These are phyloP conservation scores for Amylocystis lapponica DNA, from an alignment of 768 basidiomycete genomes.

Conservation along the genomic window DNA sequence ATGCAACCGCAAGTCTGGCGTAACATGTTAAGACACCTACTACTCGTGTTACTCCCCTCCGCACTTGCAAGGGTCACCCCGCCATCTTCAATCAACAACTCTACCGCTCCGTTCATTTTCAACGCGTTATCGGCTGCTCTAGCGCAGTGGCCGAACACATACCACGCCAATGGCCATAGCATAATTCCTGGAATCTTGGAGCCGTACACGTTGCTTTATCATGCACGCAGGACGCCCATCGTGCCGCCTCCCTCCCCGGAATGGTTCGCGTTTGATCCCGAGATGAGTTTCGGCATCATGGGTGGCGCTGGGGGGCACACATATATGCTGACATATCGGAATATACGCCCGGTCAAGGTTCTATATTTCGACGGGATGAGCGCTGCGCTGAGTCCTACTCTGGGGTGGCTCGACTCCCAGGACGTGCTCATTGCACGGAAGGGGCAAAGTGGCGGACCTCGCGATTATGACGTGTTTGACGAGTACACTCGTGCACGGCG, in stretches of 20 bases:
- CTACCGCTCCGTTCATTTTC: conserved; percentile 5
- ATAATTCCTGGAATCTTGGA: conserved; percentile 3
- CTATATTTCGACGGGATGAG: conserved; percentile 7
- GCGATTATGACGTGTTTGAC: neutral
- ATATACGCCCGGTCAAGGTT: conserved; percentile 1
- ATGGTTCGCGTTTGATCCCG: conserved; percentile 8
- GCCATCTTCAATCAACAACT: conserved; percentile 1
- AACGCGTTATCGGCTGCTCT: conserved; percentile 1
- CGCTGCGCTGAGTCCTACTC: neutral
- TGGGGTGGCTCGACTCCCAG: conserved; percentile 4
- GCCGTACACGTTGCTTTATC: conserved; percentile 5
- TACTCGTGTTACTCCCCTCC: too few species aligned
- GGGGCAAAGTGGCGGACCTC: neutral
- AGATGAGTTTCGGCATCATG: conserved; percentile 10
- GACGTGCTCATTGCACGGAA: conserved; percentile 1
- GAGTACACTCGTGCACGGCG: neutral
- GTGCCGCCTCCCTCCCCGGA: neutral
- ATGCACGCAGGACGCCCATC: conserved; percentile 2
- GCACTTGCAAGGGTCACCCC: too few species aligned
- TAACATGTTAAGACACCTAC: too few species aligned
- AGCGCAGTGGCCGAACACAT: conserved; percentile 5
- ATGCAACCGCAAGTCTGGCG: too few species aligned
- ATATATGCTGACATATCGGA: conserved; percentile 3
- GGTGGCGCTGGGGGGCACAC: conserved; percentile 1
- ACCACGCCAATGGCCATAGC: conserved; percentile 5